These are phyloP conservation scores for Fusarium piperis DNA, from an alignment of 2,329 filamentous ascomycete species.

Conservation along the genomic window DNA sequence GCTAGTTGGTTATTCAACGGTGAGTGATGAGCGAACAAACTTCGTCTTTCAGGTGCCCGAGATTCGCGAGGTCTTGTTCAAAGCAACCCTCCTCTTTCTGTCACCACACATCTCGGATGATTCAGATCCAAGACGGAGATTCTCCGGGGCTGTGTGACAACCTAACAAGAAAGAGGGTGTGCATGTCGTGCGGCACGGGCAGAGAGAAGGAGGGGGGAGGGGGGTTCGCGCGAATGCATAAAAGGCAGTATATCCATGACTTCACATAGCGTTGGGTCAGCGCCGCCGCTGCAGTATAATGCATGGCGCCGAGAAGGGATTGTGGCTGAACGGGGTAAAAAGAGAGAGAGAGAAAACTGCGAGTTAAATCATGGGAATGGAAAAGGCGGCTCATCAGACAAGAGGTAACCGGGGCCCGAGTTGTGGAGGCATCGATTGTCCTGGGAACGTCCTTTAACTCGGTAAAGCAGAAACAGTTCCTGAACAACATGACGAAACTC, in stretches of 20 bases:
- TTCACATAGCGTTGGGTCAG: constrained; percentile 5
- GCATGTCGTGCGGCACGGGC: constrained; percentile 15
- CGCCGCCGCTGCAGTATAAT: background rate
- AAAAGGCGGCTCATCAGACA: background rate
- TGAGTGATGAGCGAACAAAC: background rate
- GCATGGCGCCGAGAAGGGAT: constrained; percentile 23
- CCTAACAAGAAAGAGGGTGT: constrained; percentile 3
- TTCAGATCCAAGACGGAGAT: constrained; percentile 22
- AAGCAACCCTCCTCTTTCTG: background rate
- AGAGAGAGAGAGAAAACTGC: background rate
- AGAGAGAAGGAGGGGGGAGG: background rate
- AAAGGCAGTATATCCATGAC: constrained; percentile 24
- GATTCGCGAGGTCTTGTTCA: background rate
- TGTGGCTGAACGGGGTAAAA: constrained; percentile 1
- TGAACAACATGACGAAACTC: background rate
- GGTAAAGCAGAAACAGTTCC: background rate
- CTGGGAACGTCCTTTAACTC: background rate
- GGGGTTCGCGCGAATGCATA: constrained; percentile 14
- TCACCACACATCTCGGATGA: background rate
- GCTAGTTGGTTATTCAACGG: constrained; percentile 5
- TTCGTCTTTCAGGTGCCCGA: background rate
- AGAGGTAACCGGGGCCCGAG: background rate
- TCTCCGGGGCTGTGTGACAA: constrained; percentile 18
- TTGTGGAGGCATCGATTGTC: background rate
- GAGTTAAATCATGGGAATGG: background rate